phyloP scores from a whole-genome alignment of 129 eudicot genomes.

The Pittosporum tobira region DNA sequence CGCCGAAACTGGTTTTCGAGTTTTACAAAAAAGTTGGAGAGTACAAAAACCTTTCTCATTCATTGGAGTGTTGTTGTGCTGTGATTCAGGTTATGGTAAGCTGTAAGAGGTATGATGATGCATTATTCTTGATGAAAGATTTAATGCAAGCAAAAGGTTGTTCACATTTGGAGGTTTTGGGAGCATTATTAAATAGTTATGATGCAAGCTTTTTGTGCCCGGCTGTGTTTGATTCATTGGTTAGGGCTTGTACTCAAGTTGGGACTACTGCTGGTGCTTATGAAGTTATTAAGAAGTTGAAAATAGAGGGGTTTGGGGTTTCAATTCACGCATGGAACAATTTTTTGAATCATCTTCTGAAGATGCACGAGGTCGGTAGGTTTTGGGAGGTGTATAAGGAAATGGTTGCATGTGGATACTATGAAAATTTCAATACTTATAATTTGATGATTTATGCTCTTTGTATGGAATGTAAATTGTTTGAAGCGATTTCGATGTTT shows the following conservation, averaged over 20 bases:
- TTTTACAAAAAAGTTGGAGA: slow-evolving; percentile 31
- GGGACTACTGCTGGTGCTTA: slow-evolving; percentile 40
- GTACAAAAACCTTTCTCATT: slow-evolving; percentile 12
- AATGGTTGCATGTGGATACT: slow-evolving; percentile 44
- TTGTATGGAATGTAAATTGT: slow-evolving; percentile 39
- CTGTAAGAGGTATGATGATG: slow-evolving; percentile 43
- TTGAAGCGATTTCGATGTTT: slow-evolving; percentile 41
- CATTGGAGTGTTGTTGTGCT: slow-evolving; percentile 26
- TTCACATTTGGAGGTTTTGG: slow-evolving; percentile 44
- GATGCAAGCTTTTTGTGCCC: slow-evolving; percentile 10
- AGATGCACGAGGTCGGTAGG: slow-evolving; percentile 19
- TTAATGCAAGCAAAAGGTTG: slow-evolving; percentile 37
- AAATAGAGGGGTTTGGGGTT: slow-evolving; percentile 29
- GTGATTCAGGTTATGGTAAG: slow-evolving; percentile 36
- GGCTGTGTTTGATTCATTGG: slow-evolving; percentile 50
- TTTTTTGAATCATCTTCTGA: slow-evolving; percentile 40
- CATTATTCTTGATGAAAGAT: slow-evolving; percentile 28
- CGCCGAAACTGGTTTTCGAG: slow-evolving; percentile 43
- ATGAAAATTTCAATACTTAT: slow-evolving; percentile 52
- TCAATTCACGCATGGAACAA: slow-evolving; percentile 78
- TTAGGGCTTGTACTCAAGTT: slow-evolving; percentile 51
- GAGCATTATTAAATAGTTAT: slow-evolving; percentile 30
- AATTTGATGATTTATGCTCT: slow-evolving; percentile 50
- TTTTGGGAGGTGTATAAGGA: slow-evolving; percentile 45
- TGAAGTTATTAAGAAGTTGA: slow-evolving; percentile 44